Conservation (phyloP, 169 alveolate species). For the Plasmodium malariae region DNA sequence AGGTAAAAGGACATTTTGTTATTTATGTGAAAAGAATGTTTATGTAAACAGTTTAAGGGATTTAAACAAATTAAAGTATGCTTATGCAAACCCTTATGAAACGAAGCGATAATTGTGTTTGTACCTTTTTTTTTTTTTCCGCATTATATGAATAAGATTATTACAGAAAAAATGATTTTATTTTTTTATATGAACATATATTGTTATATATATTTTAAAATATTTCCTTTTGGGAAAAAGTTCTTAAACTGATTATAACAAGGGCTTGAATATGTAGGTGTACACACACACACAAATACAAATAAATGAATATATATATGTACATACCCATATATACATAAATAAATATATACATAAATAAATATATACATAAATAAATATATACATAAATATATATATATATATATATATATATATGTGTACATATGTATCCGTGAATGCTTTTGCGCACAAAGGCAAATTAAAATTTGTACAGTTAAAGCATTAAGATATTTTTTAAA, state of each 20-base stretch:
- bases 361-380: too few relatives aligned
- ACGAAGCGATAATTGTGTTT: conserved; percentile 18
- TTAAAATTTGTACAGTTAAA: not conserved
- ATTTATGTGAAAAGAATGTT: conserved; percentile 70
- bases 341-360: too few relatives aligned
- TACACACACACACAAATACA: not conserved
- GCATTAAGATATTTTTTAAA: not conserved
- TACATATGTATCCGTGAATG: not conserved
- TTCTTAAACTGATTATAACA: not conserved
- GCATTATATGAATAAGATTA: too few relatives aligned
- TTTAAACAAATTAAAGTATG: conserved; percentile 64
- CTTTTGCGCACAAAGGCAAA: not conserved
- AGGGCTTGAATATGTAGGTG: not conserved
- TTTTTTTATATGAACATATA: not conserved
- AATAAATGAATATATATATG: too few relatives aligned
- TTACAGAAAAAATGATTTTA: too few relatives aligned
- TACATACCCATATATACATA: too few relatives aligned
- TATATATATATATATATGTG: not conserved
- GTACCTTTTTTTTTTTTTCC: not conserved
- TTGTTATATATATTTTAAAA: too few relatives aligned
- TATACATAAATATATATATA: not conserved
- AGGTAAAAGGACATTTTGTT: conserved; percentile 72
- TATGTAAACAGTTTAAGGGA: conserved; percentile 64
- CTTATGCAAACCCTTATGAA: conserved; percentile 71
- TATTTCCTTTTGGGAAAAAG: not conserved